Evolutionary conservation across 495 filamentous ascomycete species (phyloP).

Genomic region (Lindgomyces ingoldianus): DNA sequence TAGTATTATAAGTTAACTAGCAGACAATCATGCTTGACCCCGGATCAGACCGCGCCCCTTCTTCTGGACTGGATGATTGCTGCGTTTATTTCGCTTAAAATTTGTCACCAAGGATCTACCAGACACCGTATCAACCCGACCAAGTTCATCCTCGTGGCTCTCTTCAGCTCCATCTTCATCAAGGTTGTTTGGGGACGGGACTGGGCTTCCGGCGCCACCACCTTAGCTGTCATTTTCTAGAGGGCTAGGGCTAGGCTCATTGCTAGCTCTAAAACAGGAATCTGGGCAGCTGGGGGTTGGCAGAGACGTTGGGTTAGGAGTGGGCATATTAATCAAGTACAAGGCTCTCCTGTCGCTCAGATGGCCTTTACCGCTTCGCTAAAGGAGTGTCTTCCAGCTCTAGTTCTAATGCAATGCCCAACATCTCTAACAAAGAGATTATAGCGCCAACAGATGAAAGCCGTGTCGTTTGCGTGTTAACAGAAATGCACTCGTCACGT

Average conservation of each 20-base stretch:
- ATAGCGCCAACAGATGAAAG: conserved; percentile 13
- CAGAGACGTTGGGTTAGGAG: not conserved
- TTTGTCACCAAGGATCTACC: not conserved
- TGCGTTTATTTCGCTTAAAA: conserved; percentile 10
- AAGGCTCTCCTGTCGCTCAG: conserved; percentile 3
- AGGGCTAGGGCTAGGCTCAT: conserved; percentile 6
- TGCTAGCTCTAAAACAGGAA: conserved; percentile 8
- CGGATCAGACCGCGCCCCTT: conserved; percentile 4
- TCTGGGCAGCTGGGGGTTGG: conserved; percentile 1
- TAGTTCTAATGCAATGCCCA: conserved; percentile 6
- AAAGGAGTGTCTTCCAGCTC: conserved; percentile 19
- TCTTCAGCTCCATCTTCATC: conserved; percentile 7
- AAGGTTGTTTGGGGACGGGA: conserved; percentile 12
- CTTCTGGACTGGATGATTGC: conserved; percentile 6
- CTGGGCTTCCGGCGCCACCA: conserved; percentile 2
- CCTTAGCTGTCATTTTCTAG: conserved; percentile 5
- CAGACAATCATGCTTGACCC: no score
- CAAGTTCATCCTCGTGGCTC: conserved; percentile 6
- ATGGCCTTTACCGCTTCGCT: conserved; percentile 2
- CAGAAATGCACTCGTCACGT: not conserved
- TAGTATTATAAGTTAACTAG: no score
- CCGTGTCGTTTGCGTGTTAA: conserved; percentile 13
- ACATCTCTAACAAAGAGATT: conserved; percentile 11
- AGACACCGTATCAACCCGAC: not conserved
- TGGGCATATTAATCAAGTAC: conserved; percentile 10